Evolutionary conservation across 192 early-diverging fungal genomes (phyloP), one percentile per base, ranked within the genome.

Genomic region (Coemansia umbellata): DNA sequence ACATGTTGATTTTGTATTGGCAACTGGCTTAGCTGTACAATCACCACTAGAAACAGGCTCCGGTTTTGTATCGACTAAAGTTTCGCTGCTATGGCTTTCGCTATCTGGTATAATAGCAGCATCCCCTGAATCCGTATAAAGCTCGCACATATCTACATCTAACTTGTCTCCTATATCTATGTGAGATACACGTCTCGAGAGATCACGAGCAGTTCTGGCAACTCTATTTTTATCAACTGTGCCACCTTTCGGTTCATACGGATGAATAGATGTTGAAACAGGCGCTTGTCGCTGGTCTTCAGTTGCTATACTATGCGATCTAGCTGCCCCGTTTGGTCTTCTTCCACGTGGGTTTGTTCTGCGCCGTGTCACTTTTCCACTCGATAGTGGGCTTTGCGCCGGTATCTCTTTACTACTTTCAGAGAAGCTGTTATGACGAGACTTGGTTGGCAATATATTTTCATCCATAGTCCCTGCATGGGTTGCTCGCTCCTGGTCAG

Each of bases 321-420:
- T 18, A 1, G 15, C 15, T 5, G 41, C 21, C 13, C 41, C 24
- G 41, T 42, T 42, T 42, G 41, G 24, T 42, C 24, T 42, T 3
- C 41, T 18, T 15, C 1, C 15, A 3, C 41, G 41, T 23, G 41
- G 41, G 22, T 47, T 44, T 19, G 52, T n/a, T 24, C 48, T 59
- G 18, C 68, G 68, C 21, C 51, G 50, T 1, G 68, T 44, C 3
- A 71, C 68, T n/a, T 58, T 63, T n/a, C 68, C 61, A 30, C 68
- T 60, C 1, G 68, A 59, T 23, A 59, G 37, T 37, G 33, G 30
- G 33, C 19, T 36, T 51, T 51, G 32, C 14, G 49, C 21, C 49
- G 37, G 4, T 23, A 11, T 21, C 33, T 18, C 8, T 22, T 42
- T 23, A 8, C 24, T 42, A 8, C 9, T 9, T 21, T 13, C 41